Base-by-base conservation (phyloP, 352 stramenopile species). In the Phytophthora europaea region DNA sequence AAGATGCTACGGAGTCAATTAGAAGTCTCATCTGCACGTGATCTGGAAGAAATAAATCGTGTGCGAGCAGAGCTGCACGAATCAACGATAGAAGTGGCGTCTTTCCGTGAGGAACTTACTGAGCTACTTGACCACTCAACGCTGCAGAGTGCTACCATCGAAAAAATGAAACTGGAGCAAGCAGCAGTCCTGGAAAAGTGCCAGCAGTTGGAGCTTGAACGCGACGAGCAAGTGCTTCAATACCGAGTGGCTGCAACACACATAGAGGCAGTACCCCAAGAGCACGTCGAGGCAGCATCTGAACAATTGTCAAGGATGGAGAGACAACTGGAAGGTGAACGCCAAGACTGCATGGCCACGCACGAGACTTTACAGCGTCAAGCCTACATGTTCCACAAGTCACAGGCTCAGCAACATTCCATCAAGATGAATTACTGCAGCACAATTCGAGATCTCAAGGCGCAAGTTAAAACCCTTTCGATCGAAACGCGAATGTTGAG, bases 61-160 rank as follows among this genome's bases (percentile, higher is more conserved):
- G 13, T 85, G 9, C 60, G 61, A 34, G 47, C 53, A 31, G 67
- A 81, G 26, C 31, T 83, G 12, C 57, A 72, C 22, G 56, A 67
- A 36, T 4, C 72, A 52, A 76, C 61, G 10, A 20, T 75, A 45
- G 67, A 79, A 65, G 45, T 72, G n/a, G 34, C 43, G 8, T 72
- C 57, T 22, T 31, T 76, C 6, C 72, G 72, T 48, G 67, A 72
- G 61, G 67, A 79, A 34, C 61, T 79, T 18, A 34, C 67, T 20
- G 58, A 73, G 58, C 23, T 76, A 8, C 55, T 76, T 10, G 62
- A 79, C 6, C 62, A 76, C 31, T 76, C 67, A 18, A 70, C 45
- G 16, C 15, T 76, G 18, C 72, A 79, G 48, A 76, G 67, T 3
- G 18, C 62, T 48, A 60, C 61, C 4, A 70, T 79, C 13, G 61